Percentiles rank a stretch among this genome's conserved stretches.
phyloP scores from a whole-genome alignment of 148 eudicot species.

The Cornus controversa region DNA sequence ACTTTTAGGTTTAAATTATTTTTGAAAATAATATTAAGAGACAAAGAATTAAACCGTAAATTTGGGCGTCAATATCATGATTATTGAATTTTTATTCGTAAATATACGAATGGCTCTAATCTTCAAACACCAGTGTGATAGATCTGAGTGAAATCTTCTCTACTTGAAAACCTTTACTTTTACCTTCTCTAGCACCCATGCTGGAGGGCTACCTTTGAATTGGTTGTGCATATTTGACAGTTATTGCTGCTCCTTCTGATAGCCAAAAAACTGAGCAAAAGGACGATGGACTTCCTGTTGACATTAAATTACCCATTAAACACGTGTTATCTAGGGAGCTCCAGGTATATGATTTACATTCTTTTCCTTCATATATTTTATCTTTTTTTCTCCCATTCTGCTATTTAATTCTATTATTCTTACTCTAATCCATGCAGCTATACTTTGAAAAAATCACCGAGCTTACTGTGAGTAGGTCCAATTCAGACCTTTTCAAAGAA shows the following conservation, averaged over 20 bases:
- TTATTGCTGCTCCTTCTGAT: constrained; percentile 50
- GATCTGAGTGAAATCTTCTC: not conserved
- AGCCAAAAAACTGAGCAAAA: constrained; percentile 42
- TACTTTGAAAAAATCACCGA: constrained; percentile 71
- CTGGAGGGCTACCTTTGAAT: constrained; percentile 7
- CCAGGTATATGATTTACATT: constrained; percentile 39
- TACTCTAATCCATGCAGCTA: constrained; percentile 38
- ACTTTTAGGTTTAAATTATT: not conserved
- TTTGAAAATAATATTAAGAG: no score
- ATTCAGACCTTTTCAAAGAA: constrained; percentile 59
- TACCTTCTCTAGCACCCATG: not conserved
- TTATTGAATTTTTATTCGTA: no score
- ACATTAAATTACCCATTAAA: constrained; percentile 64
- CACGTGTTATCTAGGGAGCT: constrained; percentile 78
- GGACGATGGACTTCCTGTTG: constrained; percentile 58
- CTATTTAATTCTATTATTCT: constrained; percentile 2
- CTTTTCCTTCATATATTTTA: not conserved
- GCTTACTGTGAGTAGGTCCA: constrained; percentile 58
- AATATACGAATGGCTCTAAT: not conserved
- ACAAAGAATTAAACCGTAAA: no score
- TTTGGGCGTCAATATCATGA: no score
- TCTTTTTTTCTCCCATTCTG: not conserved
- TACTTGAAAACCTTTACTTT: not conserved
- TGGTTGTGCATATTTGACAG: constrained; percentile 24
- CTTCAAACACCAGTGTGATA: not conserved